phyloP scores from a whole-genome alignment of 192 early-diverging fungal species.

The Gigaspora rosea region DNA sequence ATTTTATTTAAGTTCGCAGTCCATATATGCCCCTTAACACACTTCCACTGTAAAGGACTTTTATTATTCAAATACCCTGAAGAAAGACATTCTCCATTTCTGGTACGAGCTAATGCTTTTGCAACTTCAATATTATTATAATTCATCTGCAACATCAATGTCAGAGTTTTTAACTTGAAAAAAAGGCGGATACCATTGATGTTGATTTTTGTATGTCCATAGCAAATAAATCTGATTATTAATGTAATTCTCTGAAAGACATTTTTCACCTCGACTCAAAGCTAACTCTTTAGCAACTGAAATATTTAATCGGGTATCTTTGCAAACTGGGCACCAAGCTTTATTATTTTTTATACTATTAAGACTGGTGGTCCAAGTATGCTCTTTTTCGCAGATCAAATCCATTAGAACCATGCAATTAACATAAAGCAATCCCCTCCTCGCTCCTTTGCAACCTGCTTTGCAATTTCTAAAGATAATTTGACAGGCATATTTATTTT shows the following conservation, averaged over 20 bases:
- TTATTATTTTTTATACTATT: constrained; percentile 23
- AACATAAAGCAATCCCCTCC: constrained; percentile 12
- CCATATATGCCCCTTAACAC: constrained; percentile 16
- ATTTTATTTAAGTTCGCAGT: neutral
- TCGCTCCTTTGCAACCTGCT: constrained; percentile 8
- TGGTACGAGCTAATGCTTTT: constrained; percentile 10
- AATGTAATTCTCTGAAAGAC: constrained; percentile 17
- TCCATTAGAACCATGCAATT: constrained; percentile 16
- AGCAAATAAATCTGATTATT: constrained; percentile 8
- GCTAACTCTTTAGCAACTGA: constrained; percentile 20
- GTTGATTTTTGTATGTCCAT: constrained; percentile 10
- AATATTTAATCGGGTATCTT: constrained; percentile 7
- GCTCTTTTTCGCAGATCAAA: constrained; percentile 2
- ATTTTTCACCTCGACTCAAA: constrained; percentile 13
- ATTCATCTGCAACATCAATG: neutral
- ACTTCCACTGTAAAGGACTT: constrained; percentile 9
- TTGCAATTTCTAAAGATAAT: constrained; percentile 19
- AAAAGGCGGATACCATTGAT: neutral
- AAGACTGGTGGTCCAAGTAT: constrained; percentile 1
- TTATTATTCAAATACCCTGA: constrained; percentile 4
- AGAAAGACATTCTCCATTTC: constrained; percentile 26
- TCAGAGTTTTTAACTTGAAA: neutral
- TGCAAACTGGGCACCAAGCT: constrained; percentile 10
- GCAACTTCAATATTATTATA: constrained; percentile 27
- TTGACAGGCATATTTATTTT: constrained; percentile 1